Conservation (phyloP, 2,329 filamentous ascomycete genomes). For the Penicillium freii region DNA sequence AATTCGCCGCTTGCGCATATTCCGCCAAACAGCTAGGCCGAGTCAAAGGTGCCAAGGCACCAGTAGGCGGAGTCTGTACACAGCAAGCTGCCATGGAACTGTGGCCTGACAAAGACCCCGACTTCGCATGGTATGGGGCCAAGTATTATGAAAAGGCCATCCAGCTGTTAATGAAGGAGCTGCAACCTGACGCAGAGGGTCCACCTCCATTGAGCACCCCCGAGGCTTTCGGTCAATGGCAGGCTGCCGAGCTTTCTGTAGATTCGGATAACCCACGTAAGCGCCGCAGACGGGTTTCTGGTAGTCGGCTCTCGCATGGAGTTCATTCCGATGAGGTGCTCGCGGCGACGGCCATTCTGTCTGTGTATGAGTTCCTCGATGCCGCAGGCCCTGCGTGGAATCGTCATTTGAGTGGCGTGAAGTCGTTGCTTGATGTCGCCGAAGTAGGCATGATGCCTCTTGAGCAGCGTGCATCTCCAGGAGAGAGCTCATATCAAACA, state of each 20-base stretch:
- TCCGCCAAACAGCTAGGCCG: constrained; percentile 61
- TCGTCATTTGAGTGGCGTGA: constrained; percentile 63
- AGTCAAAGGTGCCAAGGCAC: constrained; percentile 53
- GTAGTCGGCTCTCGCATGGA: constrained; percentile 45
- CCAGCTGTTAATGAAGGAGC: constrained; percentile 52
- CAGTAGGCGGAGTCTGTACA: constrained; percentile 47
- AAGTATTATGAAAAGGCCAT: constrained; percentile 65
- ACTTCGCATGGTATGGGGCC: constrained; percentile 61
- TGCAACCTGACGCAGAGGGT: constrained; percentile 38
- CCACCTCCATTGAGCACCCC: constrained; percentile 35
- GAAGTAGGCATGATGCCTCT: constrained; percentile 44
- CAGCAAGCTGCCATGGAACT: constrained; percentile 54
- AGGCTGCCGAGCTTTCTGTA: constrained; percentile 34
- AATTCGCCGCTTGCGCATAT: constrained; percentile 58
- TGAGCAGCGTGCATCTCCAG: constrained; percentile 44
- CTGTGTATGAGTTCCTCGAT: constrained; percentile 67
- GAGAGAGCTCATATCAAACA: constrained; percentile 31
- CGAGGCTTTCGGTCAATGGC: constrained; percentile 39
- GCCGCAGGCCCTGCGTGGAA: constrained; percentile 63
- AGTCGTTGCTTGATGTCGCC: constrained; percentile 56
- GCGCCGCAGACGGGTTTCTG: constrained; percentile 41
- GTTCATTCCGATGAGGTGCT: constrained; percentile 57
- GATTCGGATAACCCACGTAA: constrained; percentile 45
- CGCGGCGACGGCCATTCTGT: constrained; percentile 64
- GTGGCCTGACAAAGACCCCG: constrained; percentile 49